Conservation (phyloP, 83 land plant genomes). For the Isoetes engelmannii region DNA sequence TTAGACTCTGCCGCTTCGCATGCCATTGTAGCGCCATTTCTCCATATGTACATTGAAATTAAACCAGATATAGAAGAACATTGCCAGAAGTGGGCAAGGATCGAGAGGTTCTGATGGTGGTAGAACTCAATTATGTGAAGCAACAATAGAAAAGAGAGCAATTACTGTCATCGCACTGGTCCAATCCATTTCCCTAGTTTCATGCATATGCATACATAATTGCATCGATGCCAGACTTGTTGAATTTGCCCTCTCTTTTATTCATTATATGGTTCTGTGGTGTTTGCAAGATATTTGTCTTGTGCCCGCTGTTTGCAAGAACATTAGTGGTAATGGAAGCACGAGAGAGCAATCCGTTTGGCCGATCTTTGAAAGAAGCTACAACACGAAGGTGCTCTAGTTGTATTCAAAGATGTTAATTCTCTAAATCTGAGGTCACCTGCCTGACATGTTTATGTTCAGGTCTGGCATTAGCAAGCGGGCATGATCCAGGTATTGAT, state of each 20-base stretch:
- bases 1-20: neutral
- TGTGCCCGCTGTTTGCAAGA: constrained; percentile 80
- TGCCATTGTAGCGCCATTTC: neutral
- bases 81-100: no score
- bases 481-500: constrained; percentile 78
- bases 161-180: constrained; percentile 87
- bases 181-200: neutral
- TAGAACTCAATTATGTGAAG: constrained; percentile 84
- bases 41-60: neutral
- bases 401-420: constrained; percentile 20
- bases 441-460: constrained; percentile 91
- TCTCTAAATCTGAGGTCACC: constrained; percentile 50
- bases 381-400: constrained; percentile 57
- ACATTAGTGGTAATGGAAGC: constrained; percentile 47
- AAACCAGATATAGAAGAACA: no score
- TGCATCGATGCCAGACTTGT: neutral
- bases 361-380: constrained; percentile 36
- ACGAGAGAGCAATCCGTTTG: constrained; percentile 26
- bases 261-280: neutral
- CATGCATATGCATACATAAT: neutral
- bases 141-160: constrained; percentile 89
- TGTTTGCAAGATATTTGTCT: constrained; percentile 65
- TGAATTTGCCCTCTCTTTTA: neutral
- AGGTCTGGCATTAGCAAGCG: constrained; percentile 83
- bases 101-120: constrained; percentile 78